These are phyloP conservation scores for Podaxis pistillaris DNA, from an alignment of 768 basidiomycete genomes.

Conservation along the genomic window DNA sequence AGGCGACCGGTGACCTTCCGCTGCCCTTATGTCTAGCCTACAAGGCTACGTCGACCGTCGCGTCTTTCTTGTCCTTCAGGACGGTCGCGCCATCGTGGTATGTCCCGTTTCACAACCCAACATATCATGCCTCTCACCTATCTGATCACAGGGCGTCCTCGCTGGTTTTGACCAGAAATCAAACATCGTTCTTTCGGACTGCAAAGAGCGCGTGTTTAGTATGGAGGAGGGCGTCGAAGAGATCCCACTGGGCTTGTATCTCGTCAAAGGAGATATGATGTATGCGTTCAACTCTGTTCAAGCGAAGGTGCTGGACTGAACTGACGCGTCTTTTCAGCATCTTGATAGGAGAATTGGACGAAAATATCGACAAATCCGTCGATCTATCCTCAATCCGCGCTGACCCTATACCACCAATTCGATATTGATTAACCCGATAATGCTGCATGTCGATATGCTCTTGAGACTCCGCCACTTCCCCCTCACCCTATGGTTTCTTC, in stretches of 20 bases:
- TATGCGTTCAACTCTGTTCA: constrained; percentile 40
- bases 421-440: constrained; percentile 47
- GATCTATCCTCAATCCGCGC: constrained; percentile 81
- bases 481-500: background rate
- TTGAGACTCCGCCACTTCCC: background rate
- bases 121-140: constrained; percentile 1
- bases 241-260: constrained; percentile 90
- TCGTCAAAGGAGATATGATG: constrained; percentile 99
- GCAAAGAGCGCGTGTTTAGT: constrained; percentile 90
- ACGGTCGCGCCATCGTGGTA: constrained; percentile 93
- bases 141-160: constrained; percentile 66
- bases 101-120: constrained; percentile 27
- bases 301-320: background rate
- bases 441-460: background rate
- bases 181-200: constrained; percentile 93
- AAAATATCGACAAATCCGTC: constrained; percentile 70
- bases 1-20: constrained; percentile 5
- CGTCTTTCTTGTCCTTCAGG: constrained; percentile 93
- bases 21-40: constrained; percentile 73
- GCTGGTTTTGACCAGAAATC: constrained; percentile 95
- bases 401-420: constrained; percentile 82
- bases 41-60: constrained; percentile 91
- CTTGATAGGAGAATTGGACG: constrained; percentile 85
- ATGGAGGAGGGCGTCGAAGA: constrained; percentile 92
- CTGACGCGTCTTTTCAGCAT: constrained; percentile 37